Evolutionary conservation across 2,329 filamentous ascomycete species (phyloP).

Genomic region (Exophiala viscosa): DNA sequence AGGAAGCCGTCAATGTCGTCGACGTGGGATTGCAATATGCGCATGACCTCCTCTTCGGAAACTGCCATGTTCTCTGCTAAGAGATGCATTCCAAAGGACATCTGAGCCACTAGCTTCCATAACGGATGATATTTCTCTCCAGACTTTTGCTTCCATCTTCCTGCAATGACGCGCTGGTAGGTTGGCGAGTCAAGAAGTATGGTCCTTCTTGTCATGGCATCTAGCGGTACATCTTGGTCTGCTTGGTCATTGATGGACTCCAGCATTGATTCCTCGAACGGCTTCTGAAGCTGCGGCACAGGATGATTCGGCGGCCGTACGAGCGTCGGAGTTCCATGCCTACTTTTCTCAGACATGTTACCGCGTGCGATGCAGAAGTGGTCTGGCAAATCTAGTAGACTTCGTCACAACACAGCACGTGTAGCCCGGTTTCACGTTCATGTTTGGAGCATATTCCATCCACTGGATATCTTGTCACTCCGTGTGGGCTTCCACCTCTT

Average conservation of each 20-base stretch:
- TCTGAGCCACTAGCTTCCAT: slow-evolving; percentile 85
- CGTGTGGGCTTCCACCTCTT: neutral
- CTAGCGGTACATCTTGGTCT: slow-evolving; percentile 35
- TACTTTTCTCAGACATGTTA: slow-evolving; percentile 19
- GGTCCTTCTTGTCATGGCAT: slow-evolving; percentile 54
- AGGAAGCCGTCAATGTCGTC: slow-evolving; percentile 91
- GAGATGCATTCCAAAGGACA: slow-evolving; percentile 88
- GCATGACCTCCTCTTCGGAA: slow-evolving; percentile 81
- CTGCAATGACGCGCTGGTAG: slow-evolving; percentile 67
- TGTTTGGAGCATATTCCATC: too few species aligned
- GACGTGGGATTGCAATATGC: slow-evolving; percentile 85
- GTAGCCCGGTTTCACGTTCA: too few species aligned
- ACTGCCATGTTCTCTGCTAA: slow-evolving; percentile 81
- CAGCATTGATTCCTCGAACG: slow-evolving; percentile 45
- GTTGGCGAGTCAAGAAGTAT: slow-evolving; percentile 64
- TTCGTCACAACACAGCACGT: too few species aligned
- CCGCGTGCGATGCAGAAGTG: too few species aligned
- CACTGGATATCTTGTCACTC: neutral
- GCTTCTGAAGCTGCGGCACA: slow-evolving; percentile 41
- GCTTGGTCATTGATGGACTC: slow-evolving; percentile 33
- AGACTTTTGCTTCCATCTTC: slow-evolving; percentile 70
- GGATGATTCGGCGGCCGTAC: slow-evolving; percentile 37
- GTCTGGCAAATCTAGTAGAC: too few species aligned
- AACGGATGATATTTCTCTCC: slow-evolving; percentile 80
- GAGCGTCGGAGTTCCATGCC: slow-evolving; percentile 8